Conservation (phyloP, 805 yeast genomes). For the Yarrowia deformans region DNA sequence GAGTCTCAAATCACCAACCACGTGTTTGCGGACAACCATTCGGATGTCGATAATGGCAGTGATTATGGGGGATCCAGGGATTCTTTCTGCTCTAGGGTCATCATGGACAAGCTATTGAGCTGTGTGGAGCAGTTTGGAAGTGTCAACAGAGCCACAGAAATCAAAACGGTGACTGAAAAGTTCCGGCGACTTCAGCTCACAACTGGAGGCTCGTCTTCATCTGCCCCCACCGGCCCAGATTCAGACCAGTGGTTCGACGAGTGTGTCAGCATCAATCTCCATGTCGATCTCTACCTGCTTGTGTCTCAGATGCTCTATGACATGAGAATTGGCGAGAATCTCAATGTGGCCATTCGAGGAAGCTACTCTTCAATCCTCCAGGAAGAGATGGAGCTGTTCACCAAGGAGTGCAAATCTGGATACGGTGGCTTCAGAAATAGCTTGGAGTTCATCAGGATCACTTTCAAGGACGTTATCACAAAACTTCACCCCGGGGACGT, state of each 20-base stretch:
- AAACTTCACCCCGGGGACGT: conserved; percentile 15
- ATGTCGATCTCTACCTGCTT: conserved; percentile 2
- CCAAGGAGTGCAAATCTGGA: background rate
- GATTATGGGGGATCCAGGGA: background rate
- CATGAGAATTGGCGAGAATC: conserved; percentile 26
- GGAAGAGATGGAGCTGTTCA: conserved; percentile 11
- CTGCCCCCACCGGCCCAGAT: conserved; percentile 11
- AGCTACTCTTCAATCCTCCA: conserved; percentile 19
- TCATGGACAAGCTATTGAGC: conserved; percentile 10
- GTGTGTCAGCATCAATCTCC: conserved; percentile 22
- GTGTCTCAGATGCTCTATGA: conserved; percentile 30
- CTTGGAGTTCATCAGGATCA: background rate
- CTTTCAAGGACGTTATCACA: background rate
- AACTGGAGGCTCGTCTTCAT: background rate
- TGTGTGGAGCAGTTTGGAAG: conserved; percentile 31
- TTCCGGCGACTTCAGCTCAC: conserved; percentile 4
- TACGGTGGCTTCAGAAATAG: background rate
- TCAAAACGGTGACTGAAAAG: conserved; percentile 12
- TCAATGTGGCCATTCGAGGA: conserved; percentile 10
- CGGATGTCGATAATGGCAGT: conserved; percentile 1
- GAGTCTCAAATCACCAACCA: conserved; percentile 31
- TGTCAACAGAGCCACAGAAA: background rate
- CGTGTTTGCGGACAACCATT: conserved; percentile 1
- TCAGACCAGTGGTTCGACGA: conserved; percentile 30
- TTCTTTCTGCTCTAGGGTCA: conserved; percentile 3